Evolutionary conservation across 2,329 filamentous ascomycete genomes (phyloP).

Genomic region (Fusarium penzigii): DNA sequence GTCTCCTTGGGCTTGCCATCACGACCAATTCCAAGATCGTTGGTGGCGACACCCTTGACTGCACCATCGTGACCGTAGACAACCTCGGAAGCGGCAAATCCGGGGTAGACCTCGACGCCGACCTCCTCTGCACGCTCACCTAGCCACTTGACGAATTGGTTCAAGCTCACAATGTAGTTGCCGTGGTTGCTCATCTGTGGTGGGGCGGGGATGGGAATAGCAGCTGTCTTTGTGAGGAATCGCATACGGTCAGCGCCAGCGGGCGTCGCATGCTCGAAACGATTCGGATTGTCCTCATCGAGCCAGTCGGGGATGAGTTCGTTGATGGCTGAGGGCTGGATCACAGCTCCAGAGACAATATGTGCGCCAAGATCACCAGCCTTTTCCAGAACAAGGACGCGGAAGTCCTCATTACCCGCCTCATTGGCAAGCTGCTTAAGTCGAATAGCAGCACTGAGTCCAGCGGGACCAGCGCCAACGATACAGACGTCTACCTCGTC

Average conservation of each 20-base stretch:
- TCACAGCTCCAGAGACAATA: slow-evolving; percentile 92
- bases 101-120: slow-evolving; percentile 94
- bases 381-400: slow-evolving; percentile 91
- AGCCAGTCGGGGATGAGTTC: slow-evolving; percentile 95
- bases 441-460: slow-evolving; percentile 88
- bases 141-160: slow-evolving; percentile 94
- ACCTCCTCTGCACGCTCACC: slow-evolving; percentile 95
- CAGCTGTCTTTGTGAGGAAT: slow-evolving; percentile 79
- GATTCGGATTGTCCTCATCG: slow-evolving; percentile 80
- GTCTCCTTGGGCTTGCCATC: slow-evolving; percentile 83
- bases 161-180: slow-evolving; percentile 96
- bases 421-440: slow-evolving; percentile 95
- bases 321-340: slow-evolving; percentile 83
- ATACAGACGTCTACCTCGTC: slow-evolving; percentile 97
- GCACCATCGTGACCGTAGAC: slow-evolving; percentile 84
- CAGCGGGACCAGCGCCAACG: slow-evolving; percentile 92
- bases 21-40: slow-evolving; percentile 83
- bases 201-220: slow-evolving; percentile 81
- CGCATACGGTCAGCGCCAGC: slow-evolving; percentile 86
- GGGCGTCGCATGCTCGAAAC: slow-evolving; percentile 85
- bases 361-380: slow-evolving; percentile 93
- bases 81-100: slow-evolving; percentile 92
- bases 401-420: slow-evolving; percentile 92
- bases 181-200: slow-evolving; percentile 98
- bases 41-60: slow-evolving; percentile 92